These are phyloP conservation scores for Xylaria grammica DNA, from an alignment of 495 filamentous ascomycete species.

Conservation along the genomic window DNA sequence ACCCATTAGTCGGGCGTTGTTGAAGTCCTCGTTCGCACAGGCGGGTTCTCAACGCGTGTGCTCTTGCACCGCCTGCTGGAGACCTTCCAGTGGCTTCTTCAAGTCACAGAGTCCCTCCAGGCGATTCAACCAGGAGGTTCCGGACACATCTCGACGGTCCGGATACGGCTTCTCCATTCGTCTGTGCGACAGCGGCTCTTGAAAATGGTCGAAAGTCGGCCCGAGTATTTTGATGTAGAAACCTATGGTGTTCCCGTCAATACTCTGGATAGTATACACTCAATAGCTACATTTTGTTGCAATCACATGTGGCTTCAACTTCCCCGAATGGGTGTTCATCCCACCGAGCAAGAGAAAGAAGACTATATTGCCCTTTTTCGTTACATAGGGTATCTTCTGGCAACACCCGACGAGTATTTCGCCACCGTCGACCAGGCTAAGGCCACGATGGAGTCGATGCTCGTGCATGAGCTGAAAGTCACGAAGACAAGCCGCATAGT, in stretches of 20 bases:
- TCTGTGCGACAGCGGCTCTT: constrained; percentile 67
- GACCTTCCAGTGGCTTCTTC: constrained; percentile 69
- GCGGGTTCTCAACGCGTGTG: constrained; percentile 71
- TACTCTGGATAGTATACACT: constrained; percentile 69
- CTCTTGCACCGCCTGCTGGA: constrained; percentile 68
- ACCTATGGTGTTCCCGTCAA: constrained; percentile 68
- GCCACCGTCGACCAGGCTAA: constrained; percentile 55
- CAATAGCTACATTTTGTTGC: constrained; percentile 67
- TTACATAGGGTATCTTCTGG: constrained; percentile 68
- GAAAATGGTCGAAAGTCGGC: constrained; percentile 54
- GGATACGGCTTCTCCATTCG: constrained; percentile 70
- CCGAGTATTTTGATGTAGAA: constrained; percentile 65
- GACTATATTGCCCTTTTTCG: constrained; percentile 76
- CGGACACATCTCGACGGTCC: constrained; percentile 67
- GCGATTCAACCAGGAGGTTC: constrained; percentile 69
- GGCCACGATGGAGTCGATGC: constrained; percentile 64
- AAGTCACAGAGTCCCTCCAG: no score
- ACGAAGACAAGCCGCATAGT: constrained; percentile 61
- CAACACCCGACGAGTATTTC: constrained; percentile 64
- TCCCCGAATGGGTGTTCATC: constrained; percentile 68
- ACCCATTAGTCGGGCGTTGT: background rate
- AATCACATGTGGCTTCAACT: constrained; percentile 68
- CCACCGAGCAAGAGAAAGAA: constrained; percentile 61
- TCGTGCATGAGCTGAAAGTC: constrained; percentile 65
- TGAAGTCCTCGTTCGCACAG: constrained; percentile 72